Evolutionary conservation across 2,329 filamentous ascomycete genomes (phyloP).

Genomic region (Cercospora sojina): DNA sequence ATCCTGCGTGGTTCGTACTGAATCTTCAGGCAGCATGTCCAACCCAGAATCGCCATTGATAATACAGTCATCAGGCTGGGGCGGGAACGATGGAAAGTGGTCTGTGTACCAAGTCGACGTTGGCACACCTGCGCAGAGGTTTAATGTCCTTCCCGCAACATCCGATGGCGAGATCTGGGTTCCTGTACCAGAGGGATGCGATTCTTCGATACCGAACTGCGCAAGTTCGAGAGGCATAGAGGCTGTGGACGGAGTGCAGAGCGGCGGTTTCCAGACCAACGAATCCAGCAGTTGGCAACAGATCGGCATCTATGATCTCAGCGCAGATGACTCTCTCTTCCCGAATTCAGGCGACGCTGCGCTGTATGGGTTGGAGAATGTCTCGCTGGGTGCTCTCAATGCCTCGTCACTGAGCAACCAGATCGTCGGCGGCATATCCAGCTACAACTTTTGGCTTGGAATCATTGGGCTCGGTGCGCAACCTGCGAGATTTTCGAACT

Average conservation of each 20-base stretch:
- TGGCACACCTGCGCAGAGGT: conserved; percentile 17
- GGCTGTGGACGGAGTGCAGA: conserved; percentile 2
- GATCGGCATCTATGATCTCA: conserved; percentile 10
- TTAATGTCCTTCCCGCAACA: conserved; percentile 14
- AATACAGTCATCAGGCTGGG: conserved; percentile 5
- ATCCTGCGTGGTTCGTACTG: neutral
- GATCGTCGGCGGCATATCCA: conserved; percentile 16
- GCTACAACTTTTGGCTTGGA: conserved; percentile 38
- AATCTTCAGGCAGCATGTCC: too few species aligned
- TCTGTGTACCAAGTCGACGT: conserved; percentile 16
- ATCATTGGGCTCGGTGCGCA: conserved; percentile 33
- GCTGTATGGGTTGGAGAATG: conserved; percentile 16
- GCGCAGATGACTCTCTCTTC: conserved; percentile 8
- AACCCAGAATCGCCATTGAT: neutral
- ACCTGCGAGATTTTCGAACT: conserved; percentile 24
- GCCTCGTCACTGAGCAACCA: neutral
- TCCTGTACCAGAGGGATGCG: conserved; percentile 13
- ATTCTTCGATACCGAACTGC: conserved; percentile 6
- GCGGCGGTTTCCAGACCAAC: conserved; percentile 14
- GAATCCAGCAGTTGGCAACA: conserved; percentile 10
- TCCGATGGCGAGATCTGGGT: conserved; percentile 16
- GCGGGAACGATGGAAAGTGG: conserved; percentile 21
- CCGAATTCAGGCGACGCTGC: neutral
- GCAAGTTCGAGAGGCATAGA: conserved; percentile 8
- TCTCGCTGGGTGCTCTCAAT: conserved; percentile 3